A percentile compares a stretch with the other conserved stretches of the same genome.
These are phyloP conservation scores for Linnemannia schmuckeri DNA, from an alignment of 192 early-diverging fungal genomes.

Conservation along the genomic window DNA sequence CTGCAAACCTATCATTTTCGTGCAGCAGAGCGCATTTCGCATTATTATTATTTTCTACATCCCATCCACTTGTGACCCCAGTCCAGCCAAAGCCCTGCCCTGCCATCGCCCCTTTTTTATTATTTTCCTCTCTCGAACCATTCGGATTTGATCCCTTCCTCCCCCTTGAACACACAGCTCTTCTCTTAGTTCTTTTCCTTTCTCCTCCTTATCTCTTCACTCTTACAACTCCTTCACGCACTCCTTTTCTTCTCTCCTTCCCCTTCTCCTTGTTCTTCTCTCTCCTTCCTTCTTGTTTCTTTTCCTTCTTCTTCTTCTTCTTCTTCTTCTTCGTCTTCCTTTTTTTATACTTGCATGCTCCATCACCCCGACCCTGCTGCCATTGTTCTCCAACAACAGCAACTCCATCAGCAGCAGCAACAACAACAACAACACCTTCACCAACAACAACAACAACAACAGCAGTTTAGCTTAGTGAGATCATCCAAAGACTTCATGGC, in stretches of 20 bases:
- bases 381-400: slow-evolving; percentile 29
- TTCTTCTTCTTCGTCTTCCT: background rate
- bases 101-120: too few relatives aligned
- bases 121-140: background rate
- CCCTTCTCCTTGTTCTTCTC: background rate
- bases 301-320: background rate
- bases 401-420: slow-evolving; percentile 6
- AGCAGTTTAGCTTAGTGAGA: background rate
- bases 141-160: background rate
- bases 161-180: slow-evolving; percentile 3
- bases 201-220: background rate
- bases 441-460: slow-evolving; percentile 5
- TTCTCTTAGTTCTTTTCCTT: background rate
- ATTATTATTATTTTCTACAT: too few relatives aligned
- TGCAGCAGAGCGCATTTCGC: too few relatives aligned
- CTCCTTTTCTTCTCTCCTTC: background rate
- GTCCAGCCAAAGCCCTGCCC: too few relatives aligned
- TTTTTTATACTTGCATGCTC: slow-evolving; percentile 21
- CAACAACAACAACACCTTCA: slow-evolving; percentile 11
- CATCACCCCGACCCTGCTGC: slow-evolving; percentile 33
- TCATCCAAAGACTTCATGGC: slow-evolving; percentile 8
- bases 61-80: too few relatives aligned
- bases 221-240: background rate
- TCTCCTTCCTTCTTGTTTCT: background rate
- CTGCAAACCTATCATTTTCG: too few relatives aligned